Percentiles rank a stretch among this genome's conserved stretches.
These are phyloP conservation scores for Ascomycota sp. DNA, from an alignment of 2,329 filamentous ascomycete species.

Conservation along the genomic window DNA sequence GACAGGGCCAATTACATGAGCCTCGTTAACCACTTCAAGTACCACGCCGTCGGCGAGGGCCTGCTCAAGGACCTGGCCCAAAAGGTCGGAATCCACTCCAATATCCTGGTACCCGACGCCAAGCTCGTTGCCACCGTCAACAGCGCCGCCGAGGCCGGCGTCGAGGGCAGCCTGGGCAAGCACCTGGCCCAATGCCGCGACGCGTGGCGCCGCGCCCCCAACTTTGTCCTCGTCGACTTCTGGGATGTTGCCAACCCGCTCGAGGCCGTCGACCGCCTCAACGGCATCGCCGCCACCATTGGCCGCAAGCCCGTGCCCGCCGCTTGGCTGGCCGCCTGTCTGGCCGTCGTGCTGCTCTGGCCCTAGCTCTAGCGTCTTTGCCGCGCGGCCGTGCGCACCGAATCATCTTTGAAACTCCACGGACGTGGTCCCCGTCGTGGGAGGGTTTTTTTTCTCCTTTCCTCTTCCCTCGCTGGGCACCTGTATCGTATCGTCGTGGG, in stretches of 20 bases:
- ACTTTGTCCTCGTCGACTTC: conserved; percentile 62
- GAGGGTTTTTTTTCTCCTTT: too few relatives aligned
- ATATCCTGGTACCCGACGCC: conserved; percentile 41
- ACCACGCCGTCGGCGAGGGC: conserved; percentile 30
- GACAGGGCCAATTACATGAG: conserved; percentile 40
- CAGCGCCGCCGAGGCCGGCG: conserved; percentile 27
- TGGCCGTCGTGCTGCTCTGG: too few relatives aligned
- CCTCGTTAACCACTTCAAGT: conserved; percentile 65
- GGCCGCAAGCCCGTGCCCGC: conserved; percentile 11
- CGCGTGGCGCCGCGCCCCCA: conserved; percentile 44
- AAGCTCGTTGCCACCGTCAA: conserved; percentile 44
- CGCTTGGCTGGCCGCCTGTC: background rate
- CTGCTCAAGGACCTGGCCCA: conserved; percentile 18
- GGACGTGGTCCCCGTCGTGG: too few relatives aligned
- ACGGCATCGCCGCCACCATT: conserved; percentile 24
- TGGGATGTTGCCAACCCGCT: conserved; percentile 55
- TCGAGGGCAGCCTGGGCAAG: conserved; percentile 30
- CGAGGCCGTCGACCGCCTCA: conserved; percentile 46
- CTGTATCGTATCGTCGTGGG: too few relatives aligned
- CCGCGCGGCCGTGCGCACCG: background rate
- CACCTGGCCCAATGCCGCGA: conserved; percentile 31
- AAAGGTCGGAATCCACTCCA: conserved; percentile 8
- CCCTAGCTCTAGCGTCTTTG: too few relatives aligned
- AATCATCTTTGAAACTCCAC: too few relatives aligned
- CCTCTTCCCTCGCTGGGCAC: too few relatives aligned